Percentiles rank a stretch among this genome's conserved stretches.
Evolutionary conservation across 106 monocot species (phyloP).

Genomic region (Iris macrosiphon): DNA sequence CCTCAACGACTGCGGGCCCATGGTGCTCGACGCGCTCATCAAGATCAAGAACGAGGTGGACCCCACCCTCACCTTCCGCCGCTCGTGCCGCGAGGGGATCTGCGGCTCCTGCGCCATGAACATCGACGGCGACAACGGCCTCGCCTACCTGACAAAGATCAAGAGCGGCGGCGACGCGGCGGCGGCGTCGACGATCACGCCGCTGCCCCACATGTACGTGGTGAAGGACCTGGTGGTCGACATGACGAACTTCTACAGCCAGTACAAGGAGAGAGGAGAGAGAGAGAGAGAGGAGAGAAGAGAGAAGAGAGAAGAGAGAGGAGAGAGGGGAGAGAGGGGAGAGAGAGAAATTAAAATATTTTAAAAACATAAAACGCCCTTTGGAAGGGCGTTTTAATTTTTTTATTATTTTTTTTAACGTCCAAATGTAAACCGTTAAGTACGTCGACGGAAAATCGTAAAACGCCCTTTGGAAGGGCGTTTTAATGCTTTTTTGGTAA

Average conservation of each 20-base stretch:
- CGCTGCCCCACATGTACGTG: conserved; percentile 94
- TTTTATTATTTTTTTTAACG: too few species aligned
- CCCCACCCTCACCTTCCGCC: conserved; percentile 67
- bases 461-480: too few species aligned
- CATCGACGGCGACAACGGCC: conserved; percentile 90
- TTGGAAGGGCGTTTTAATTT: too few species aligned
- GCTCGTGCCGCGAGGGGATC: conserved; percentile 80
- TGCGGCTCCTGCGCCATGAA: conserved; percentile 95
- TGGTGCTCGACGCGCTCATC: conserved; percentile 90
- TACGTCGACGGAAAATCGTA: too few species aligned
- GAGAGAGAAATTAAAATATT: too few species aligned
- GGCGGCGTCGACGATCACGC: conserved; percentile 46
- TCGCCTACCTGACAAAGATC: conserved; percentile 86
- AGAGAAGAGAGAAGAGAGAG: too few species aligned
- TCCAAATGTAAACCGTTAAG: too few species aligned
- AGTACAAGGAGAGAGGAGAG: too few species aligned
- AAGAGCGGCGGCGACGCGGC: conserved; percentile 1
- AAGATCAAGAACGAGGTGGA: conserved; percentile 97
- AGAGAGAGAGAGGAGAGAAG: too few species aligned
- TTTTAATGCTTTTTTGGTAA: too few species aligned
- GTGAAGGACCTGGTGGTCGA: conserved; percentile 89
- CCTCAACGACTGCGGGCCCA: conserved; percentile 76
- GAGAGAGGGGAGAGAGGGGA: too few species aligned
- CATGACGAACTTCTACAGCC: conserved; percentile 90
- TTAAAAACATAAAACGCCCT: too few species aligned